Percentiles rank a stretch among this genome's conserved stretches.
These are phyloP conservation scores for Ambrosia trifida DNA, from an alignment of 129 eudicot genomes.

Conservation along the genomic window DNA sequence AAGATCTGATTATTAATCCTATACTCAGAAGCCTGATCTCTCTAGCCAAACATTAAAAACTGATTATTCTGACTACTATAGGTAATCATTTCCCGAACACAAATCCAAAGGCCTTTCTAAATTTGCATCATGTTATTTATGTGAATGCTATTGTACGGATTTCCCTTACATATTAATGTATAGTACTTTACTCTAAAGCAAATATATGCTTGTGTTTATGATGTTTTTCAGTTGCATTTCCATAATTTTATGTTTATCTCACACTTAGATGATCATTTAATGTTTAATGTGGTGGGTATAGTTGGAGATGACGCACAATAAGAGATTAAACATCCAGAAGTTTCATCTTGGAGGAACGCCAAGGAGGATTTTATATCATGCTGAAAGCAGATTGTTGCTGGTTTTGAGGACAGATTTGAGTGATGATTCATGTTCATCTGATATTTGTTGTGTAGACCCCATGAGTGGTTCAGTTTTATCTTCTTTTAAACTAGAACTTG, in stretches of 20 bases:
- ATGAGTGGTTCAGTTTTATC: slow-evolving; percentile 79
- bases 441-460: slow-evolving; percentile 87
- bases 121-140: slow-evolving; percentile 6
- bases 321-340: slow-evolving; percentile 93
- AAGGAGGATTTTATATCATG: slow-evolving; percentile 77
- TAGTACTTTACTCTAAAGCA: background rate
- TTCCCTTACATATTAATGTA: slow-evolving; percentile 1
- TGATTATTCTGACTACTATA: background rate
- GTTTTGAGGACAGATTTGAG: slow-evolving; percentile 82
- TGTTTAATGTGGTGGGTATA: slow-evolving; percentile 32
- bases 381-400: slow-evolving; percentile 80
- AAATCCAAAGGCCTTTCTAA: background rate
- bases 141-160: background rate
- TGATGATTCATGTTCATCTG: slow-evolving; percentile 75
- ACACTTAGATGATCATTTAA: background rate
- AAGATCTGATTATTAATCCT: too few relatives aligned
- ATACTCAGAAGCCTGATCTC: background rate
- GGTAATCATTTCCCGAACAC: background rate
- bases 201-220: background rate
- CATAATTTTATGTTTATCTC: background rate
- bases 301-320: slow-evolving; percentile 94
- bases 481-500: slow-evolving; percentile 80
- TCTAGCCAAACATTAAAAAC: background rate
- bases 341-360: slow-evolving; percentile 98
- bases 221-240: background rate